Percentiles rank a stretch among this genome's conserved stretches.
Evolutionary conservation across 2,329 filamentous ascomycete species (phyloP).

Genomic region (Colletotrichum godetiae): DNA sequence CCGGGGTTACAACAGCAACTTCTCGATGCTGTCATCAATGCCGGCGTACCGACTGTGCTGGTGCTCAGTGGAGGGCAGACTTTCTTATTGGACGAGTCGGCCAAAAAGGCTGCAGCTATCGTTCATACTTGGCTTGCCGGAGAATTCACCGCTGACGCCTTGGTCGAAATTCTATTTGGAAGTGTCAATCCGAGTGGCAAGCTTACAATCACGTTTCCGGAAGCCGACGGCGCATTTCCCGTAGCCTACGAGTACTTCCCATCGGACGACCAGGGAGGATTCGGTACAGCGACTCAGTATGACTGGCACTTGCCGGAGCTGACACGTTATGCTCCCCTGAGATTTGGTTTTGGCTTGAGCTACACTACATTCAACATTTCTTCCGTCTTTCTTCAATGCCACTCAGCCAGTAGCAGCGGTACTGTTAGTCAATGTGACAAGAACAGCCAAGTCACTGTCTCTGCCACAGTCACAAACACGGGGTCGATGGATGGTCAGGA

Average conservation of each 20-base stretch:
- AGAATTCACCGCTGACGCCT: constrained; percentile 72
- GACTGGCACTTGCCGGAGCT: constrained; percentile 55
- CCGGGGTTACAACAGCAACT: constrained; percentile 48
- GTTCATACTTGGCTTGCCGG: constrained; percentile 73
- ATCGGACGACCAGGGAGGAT: constrained; percentile 68
- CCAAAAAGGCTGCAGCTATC: constrained; percentile 61
- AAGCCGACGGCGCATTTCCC: constrained; percentile 58
- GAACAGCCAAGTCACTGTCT: constrained; percentile 51
- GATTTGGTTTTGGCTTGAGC: constrained; percentile 74
- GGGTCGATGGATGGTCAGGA: constrained; percentile 50
- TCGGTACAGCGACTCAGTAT: constrained; percentile 66
- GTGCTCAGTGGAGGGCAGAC: constrained; percentile 45
- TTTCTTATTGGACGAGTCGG: constrained; percentile 44
- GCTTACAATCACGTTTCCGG: constrained; percentile 58
- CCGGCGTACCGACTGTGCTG: constrained; percentile 44
- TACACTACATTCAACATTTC: constrained; percentile 73
- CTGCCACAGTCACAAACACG: constrained; percentile 57
- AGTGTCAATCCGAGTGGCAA: constrained; percentile 65
- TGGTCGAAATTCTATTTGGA: constrained; percentile 73
- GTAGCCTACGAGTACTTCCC: constrained; percentile 76
- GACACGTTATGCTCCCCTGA: constrained; percentile 57
- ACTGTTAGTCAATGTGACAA: constrained; percentile 44
- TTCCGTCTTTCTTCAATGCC: not conserved
- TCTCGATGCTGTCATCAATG: constrained; percentile 45
- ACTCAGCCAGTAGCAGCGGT: not conserved